Conservation (phyloP, 805 yeast species). For the Pichia californica region DNA sequence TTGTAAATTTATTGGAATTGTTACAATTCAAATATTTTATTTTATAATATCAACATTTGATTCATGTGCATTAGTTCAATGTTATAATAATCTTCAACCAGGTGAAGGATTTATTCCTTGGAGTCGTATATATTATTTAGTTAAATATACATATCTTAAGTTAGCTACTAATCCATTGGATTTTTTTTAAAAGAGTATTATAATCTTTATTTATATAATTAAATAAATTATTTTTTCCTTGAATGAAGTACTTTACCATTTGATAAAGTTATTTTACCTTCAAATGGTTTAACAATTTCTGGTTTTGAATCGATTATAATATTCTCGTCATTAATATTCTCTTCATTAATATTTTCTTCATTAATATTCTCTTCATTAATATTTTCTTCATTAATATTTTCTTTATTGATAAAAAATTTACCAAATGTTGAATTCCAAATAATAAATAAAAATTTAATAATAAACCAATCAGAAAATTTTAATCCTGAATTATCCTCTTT, state of each 20-base stretch:
- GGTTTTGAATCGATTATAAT: background rate
- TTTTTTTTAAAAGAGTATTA: background rate
- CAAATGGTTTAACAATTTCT: background rate
- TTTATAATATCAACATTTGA: background rate
- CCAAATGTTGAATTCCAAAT: conserved; percentile 1
- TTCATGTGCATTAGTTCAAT: background rate
- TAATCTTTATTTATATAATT: background rate
- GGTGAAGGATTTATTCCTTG: background rate
- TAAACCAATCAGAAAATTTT: conserved; percentile 2
- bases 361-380: background rate
- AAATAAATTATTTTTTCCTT: conserved; percentile 5
- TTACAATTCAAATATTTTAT: background rate
- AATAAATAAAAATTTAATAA: background rate
- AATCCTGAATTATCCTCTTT: conserved; percentile 9
- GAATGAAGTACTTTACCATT: conserved; percentile 10
- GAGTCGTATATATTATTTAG: background rate
- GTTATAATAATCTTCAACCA: conserved; percentile 1
- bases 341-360: background rate
- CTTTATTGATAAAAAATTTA: background rate
- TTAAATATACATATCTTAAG: background rate
- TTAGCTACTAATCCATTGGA: background rate
- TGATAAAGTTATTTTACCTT: conserved; percentile 1
- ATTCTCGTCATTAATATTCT: conserved; percentile 5
- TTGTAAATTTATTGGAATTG: background rate
- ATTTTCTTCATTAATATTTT: background rate